These are phyloP conservation scores for Brasenia schreberi DNA, from an alignment of 164 flowering plant species.

Conservation along the genomic window DNA sequence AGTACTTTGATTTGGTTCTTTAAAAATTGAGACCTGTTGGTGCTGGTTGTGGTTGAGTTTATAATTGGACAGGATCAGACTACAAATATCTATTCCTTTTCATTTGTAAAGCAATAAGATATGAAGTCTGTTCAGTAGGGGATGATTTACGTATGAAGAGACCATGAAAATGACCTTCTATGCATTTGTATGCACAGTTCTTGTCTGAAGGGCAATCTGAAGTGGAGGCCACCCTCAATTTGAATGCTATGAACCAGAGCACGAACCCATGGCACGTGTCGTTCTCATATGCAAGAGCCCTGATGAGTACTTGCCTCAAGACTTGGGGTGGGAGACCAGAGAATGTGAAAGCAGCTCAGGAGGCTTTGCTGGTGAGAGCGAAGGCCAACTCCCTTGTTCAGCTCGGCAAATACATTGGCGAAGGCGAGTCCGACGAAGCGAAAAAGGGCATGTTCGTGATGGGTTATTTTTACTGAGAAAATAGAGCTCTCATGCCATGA, in stretches of 20 bases:
- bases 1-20: no score
- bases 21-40: no score
- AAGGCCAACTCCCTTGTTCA: constrained; percentile 87
- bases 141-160: no score
- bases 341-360: constrained; percentile 78
- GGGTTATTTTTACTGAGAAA: constrained; percentile 62
- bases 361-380: constrained; percentile 54
- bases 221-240: constrained; percentile 79
- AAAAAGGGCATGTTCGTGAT: constrained; percentile 77
- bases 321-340: constrained; percentile 86
- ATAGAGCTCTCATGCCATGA: background rate
- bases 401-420: constrained; percentile 84
- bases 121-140: no score
- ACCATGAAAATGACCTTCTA: no score
- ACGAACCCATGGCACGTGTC: constrained; percentile 94
- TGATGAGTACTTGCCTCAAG: constrained; percentile 87
- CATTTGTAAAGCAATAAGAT: no score
- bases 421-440: constrained; percentile 82
- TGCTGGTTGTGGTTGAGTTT: no score
- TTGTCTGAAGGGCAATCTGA: constrained; percentile 96
- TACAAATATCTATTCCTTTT: no score
- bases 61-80: no score
- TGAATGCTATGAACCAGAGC: constrained; percentile 87
- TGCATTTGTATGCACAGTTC: constrained; percentile 33
- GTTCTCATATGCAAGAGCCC: constrained; percentile 87